Evolutionary conservation across 306 rosid species (phyloP).

Genomic region (Pachyrhizus erosus): DNA sequence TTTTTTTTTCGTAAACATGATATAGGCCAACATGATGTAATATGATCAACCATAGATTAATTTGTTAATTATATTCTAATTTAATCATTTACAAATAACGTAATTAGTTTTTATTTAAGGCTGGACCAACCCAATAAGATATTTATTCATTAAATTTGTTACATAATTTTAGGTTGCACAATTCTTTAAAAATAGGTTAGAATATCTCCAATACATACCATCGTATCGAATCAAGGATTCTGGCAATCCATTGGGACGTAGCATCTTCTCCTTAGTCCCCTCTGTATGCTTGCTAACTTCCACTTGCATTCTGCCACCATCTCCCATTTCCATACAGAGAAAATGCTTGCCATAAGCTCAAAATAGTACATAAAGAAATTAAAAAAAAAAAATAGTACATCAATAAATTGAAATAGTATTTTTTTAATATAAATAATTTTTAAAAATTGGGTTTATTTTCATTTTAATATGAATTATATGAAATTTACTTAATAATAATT

Average conservation of each 20-base stretch:
- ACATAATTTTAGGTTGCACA: neutral
- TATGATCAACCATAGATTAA: neutral
- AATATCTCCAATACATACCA: constrained; percentile 54
- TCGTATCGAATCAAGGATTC: constrained; percentile 93
- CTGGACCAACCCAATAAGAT: neutral
- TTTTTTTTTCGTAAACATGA: no score
- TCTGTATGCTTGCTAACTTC: constrained; percentile 99
- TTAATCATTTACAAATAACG: neutral
- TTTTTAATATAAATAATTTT: neutral
- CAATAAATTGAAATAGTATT: no score
- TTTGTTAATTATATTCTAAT: neutral
- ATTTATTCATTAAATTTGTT: neutral
- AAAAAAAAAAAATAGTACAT: no score
- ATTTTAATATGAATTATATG: neutral
- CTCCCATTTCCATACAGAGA: constrained; percentile 17
- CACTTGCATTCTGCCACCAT: constrained; percentile 86
- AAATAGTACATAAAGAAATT: neutral
- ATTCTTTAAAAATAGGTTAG: neutral
- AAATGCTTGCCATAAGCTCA: neutral
- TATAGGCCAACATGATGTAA: no score
- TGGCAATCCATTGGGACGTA: constrained; percentile 98
- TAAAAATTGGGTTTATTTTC: neutral
- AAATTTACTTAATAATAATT: neutral
- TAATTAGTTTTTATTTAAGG: neutral
- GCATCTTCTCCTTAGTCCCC: constrained; percentile 82